Evolutionary conservation across 202 grass and related monocot species (phyloP).

Genomic region (Eragrostis tef): DNA sequence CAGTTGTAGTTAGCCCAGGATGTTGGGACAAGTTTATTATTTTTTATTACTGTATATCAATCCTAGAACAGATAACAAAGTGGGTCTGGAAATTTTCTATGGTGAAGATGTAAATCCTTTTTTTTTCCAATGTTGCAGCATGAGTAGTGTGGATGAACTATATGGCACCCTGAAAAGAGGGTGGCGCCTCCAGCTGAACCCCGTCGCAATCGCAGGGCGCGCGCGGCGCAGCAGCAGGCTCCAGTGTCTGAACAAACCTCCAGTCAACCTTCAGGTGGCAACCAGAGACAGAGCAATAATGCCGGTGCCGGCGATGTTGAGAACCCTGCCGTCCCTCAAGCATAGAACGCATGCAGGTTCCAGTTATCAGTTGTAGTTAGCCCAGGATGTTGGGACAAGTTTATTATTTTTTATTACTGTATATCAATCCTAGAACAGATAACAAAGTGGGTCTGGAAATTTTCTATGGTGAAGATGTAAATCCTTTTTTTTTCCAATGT

Average conservation of each 20-base stretch:
- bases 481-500: not conserved
- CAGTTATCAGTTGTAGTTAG: not conserved
- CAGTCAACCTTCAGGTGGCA: not conserved
- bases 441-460: not conserved
- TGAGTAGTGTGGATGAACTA: no score
- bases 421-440: slow-evolving; percentile 16
- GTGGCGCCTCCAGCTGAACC: not conserved
- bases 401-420: not conserved
- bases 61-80: not conserved
- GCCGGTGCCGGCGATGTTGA: slow-evolving; percentile 20
- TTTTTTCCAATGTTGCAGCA: not conserved
- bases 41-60: slow-evolving; percentile 13
- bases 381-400: not conserved
- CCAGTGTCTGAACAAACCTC: slow-evolving; percentile 13
- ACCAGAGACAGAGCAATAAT: not conserved
- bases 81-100: not conserved
- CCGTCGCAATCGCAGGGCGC: slow-evolving; percentile 5
- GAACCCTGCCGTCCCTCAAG: slow-evolving; percentile 29
- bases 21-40: not conserved
- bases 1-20: not conserved
- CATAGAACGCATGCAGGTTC: not conserved
- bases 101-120: not conserved
- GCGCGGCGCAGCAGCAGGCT: not conserved
- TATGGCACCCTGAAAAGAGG: no score
- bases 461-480: not conserved